Evolutionary conservation across 106 monocot species (phyloP), one percentile per base, ranked within the genome.

Genomic region (Phalaenopsis aphrodite): DNA sequence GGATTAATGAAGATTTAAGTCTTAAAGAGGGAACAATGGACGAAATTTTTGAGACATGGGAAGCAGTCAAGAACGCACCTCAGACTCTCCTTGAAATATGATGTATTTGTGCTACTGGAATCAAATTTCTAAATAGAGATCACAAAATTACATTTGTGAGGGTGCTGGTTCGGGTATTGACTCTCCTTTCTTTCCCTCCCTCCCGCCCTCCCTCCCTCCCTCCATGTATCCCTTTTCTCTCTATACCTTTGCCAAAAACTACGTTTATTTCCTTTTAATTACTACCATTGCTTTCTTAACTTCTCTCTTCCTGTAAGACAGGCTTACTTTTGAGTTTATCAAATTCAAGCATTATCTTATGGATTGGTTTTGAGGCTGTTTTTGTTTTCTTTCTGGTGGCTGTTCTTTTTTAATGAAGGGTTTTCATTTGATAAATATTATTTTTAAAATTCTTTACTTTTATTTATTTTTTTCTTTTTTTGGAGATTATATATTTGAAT

Each of bases 21-120:
- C 41, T 39, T 14, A 15, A 78, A 18, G 38, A 56, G 41, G 58
- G 15, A 17, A 65, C 8, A 77, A 38, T 36, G 45, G 57, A n/a
- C 57, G 41, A 78, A 58, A 41, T 58, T 58, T 56, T 57, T 78
- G 78, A 21, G 12, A 78, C 8, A 41, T 78, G 39, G 58, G 78
- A 58, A 57, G 84, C 81, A 94, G 95, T 95, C 95, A 95, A 95
- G 95, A 95, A 92, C 95, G 95, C 95, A 95, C 95, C 95, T 90
- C 88, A 88, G 79, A 85, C 83, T 87, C 82, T 84, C 85, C 87
- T 87, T 84, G 86, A 82, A 47, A 41, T 76, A 81, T 90, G 82
- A 66, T 85, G 88, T 75, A 30, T 36, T 58, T 86, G 78, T 73
- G 23, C 41, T 80, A 19, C 17, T 76, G 21, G 24, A 30, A 76